These are phyloP conservation scores for Amphibolis antarctica DNA, from an alignment of 106 monocot species.

Conservation along the genomic window DNA sequence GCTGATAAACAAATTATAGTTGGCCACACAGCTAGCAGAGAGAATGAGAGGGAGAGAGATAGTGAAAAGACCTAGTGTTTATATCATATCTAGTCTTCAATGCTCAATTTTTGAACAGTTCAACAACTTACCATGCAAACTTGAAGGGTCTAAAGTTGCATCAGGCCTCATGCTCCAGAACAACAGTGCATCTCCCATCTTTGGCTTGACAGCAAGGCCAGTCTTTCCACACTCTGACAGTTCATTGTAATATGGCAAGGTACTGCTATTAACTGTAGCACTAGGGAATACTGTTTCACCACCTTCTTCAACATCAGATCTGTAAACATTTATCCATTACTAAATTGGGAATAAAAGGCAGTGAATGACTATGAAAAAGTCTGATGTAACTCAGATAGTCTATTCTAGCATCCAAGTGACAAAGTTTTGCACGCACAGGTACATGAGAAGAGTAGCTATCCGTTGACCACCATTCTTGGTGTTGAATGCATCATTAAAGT, in stretches of 20 bases:
- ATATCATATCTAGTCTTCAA: neutral
- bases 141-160: conserved; percentile 15
- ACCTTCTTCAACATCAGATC: conserved; percentile 29
- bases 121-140: conserved; percentile 20
- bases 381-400: neutral
- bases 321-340: neutral
- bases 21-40: no score
- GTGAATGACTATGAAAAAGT: neutral
- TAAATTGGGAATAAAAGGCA: neutral
- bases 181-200: conserved; percentile 23
- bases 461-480: conserved; percentile 24
- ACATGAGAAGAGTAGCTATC: conserved; percentile 26
- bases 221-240: conserved; percentile 19
- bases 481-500: conserved; percentile 22
- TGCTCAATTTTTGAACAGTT: neutral
- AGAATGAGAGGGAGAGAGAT: no score
- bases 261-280: conserved; percentile 17
- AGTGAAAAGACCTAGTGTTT: no score
- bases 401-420: neutral
- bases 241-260: conserved; percentile 13
- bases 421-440: conserved; percentile 10
- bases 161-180: conserved; percentile 30
- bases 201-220: conserved; percentile 15
- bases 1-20: no score
- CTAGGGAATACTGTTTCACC: conserved; percentile 23